Conservation (phyloP, 1,284 basidiomycete species). For the Coriolopsis trogii region DNA sequence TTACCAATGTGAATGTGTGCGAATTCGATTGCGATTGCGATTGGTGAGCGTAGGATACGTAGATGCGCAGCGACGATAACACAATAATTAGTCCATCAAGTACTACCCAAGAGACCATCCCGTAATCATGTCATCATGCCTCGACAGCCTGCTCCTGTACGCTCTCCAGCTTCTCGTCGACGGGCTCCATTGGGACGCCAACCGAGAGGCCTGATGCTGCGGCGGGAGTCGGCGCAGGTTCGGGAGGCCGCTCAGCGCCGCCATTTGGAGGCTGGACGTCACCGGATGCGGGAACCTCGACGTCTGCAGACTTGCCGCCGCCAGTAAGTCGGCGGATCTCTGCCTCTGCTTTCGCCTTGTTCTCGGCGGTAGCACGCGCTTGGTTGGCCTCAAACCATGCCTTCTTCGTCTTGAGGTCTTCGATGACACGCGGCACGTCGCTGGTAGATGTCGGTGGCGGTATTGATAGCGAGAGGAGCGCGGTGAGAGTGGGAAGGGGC, state of each 20-base stretch:
- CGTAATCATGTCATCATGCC: constrained; percentile 22
- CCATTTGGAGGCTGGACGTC: constrained; percentile 49
- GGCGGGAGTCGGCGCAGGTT: constrained; percentile 49
- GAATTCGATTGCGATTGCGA: constrained; percentile 15
- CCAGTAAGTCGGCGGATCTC: constrained; percentile 72
- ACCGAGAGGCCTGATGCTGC: constrained; percentile 32
- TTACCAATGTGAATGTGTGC: neutral
- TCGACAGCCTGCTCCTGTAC: constrained; percentile 43
- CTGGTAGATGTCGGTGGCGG: constrained; percentile 80
- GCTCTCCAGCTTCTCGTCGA: constrained; percentile 51
- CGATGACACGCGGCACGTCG: constrained; percentile 85
- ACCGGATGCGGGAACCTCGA: constrained; percentile 40
- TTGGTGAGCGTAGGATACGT: constrained; percentile 21
- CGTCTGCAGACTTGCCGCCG: constrained; percentile 45
- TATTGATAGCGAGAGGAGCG: constrained; percentile 88
- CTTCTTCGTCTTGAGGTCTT: constrained; percentile 94
- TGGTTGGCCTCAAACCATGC: constrained; percentile 90
- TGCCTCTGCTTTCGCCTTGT: constrained; percentile 78
- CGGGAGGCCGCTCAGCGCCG: constrained; percentile 49
- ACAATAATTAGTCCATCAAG: constrained; percentile 22
- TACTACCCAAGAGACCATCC: constrained; percentile 20
- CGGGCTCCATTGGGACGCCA: constrained; percentile 44
- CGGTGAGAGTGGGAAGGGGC: constrained; percentile 85
- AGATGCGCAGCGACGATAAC: constrained; percentile 25
- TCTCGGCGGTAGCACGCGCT: constrained; percentile 66